Conservation (phyloP, 2,329 filamentous ascomycete species). For the Exophiala dermatitidis region DNA sequence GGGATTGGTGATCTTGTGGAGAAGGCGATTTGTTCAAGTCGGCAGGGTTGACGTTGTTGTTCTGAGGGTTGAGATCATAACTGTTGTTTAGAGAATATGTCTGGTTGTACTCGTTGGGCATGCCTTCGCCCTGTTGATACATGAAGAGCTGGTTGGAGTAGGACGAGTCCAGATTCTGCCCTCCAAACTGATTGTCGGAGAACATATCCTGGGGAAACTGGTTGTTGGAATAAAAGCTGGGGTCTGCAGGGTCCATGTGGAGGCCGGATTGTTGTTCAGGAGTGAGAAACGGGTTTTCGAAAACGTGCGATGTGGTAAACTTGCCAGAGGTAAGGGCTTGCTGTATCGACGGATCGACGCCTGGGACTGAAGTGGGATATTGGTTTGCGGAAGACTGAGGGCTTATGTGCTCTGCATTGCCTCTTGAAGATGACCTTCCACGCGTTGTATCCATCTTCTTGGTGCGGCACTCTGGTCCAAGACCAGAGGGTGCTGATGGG, state of each 20-base stretch:
- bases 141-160: constrained; percentile 28
- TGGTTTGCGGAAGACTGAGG: constrained; percentile 36
- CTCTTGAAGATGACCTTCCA: constrained; percentile 34
- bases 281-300: constrained; percentile 34
- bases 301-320: constrained; percentile 28
- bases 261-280: constrained; percentile 26
- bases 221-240: constrained; percentile 24
- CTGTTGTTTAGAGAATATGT: constrained; percentile 22
- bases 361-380: constrained; percentile 34
- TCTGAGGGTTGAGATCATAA: constrained; percentile 34
- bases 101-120: constrained; percentile 32
- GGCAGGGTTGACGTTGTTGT: constrained; percentile 38
- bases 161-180: constrained; percentile 28
- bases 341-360: constrained; percentile 35
- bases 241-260: constrained; percentile 12
- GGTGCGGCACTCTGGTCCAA: not conserved
- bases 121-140: constrained; percentile 31
- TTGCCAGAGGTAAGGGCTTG: constrained; percentile 32
- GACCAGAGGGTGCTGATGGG: not conserved
- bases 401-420: constrained; percentile 38
- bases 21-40: constrained; percentile 43
- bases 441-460: constrained; percentile 26
- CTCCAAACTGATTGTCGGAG: constrained; percentile 31
- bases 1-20: constrained; percentile 48
- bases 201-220: constrained; percentile 26